phyloP scores from a whole-genome alignment of 2,329 filamentous ascomycete species.

The Ceratocystis smalleyi region DNA sequence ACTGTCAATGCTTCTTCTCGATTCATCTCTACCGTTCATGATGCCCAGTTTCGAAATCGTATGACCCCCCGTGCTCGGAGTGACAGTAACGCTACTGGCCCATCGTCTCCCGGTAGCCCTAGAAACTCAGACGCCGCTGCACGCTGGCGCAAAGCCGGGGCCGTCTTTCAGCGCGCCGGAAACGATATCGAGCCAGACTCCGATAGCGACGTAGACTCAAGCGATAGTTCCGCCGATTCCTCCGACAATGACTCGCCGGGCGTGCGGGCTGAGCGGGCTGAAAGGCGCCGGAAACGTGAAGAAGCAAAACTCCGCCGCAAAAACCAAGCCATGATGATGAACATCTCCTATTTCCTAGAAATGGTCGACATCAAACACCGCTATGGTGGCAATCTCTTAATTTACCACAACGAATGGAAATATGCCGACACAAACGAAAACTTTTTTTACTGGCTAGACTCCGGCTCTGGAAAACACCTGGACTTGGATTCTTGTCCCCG shows the following conservation, averaged over 20 bases:
- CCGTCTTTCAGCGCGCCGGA: slow-evolving; percentile 56
- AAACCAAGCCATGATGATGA: slow-evolving; percentile 62
- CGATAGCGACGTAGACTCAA: slow-evolving; percentile 23
- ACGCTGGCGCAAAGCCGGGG: slow-evolving; percentile 58
- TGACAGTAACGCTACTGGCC: slow-evolving; percentile 15
- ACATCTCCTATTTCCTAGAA: slow-evolving; percentile 67
- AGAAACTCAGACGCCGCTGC: slow-evolving; percentile 28
- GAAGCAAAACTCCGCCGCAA: slow-evolving; percentile 28
- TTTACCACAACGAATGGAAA: slow-evolving; percentile 78
- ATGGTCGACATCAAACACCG: slow-evolving; percentile 80
- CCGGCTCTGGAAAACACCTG: slow-evolving; percentile 56
- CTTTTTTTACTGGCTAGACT: slow-evolving; percentile 88
- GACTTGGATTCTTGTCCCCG: slow-evolving; percentile 59
- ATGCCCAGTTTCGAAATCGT: slow-evolving; percentile 38
- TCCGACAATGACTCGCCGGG: slow-evolving; percentile 20
- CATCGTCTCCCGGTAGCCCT: slow-evolving; percentile 15
- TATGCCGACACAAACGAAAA: slow-evolving; percentile 61
- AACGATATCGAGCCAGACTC: slow-evolving; percentile 43
- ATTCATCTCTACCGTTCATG: slow-evolving; percentile 52
- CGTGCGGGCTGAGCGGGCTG: slow-evolving; percentile 26
- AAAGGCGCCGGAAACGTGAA: slow-evolving; percentile 28
- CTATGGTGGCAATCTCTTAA: slow-evolving; percentile 66
- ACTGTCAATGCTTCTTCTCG: slow-evolving; percentile 53
- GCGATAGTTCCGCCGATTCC: slow-evolving; percentile 19
- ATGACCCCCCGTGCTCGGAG: slow-evolving; percentile 30